These are phyloP conservation scores for Serpula lacrymans DNA, from an alignment of 768 basidiomycete genomes.

Conservation along the genomic window DNA sequence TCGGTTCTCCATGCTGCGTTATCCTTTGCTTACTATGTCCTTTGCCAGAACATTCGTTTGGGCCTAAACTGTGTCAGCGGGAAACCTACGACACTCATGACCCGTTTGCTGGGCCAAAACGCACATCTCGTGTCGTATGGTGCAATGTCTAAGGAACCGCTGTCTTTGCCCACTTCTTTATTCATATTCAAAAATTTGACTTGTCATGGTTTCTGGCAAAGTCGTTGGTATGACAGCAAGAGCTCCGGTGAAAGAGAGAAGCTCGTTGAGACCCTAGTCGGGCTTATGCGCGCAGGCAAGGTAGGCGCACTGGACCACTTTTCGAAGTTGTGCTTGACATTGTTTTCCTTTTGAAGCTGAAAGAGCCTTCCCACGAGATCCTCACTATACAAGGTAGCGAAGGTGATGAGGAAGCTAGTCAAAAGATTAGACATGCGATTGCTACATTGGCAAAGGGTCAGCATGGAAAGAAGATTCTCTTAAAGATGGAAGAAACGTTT, in stretches of 20 bases:
- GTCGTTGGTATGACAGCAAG: slow-evolving; percentile 59
- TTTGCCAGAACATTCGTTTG: slow-evolving; percentile 38
- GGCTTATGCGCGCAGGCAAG: slow-evolving; percentile 53
- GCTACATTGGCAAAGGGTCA: slow-evolving; percentile 31
- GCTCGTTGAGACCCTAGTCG: slow-evolving; percentile 49
- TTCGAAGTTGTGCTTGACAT: slow-evolving; percentile 3
- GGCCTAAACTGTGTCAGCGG: slow-evolving; percentile 65
- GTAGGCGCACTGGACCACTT: slow-evolving; percentile 26
- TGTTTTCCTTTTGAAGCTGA: slow-evolving; percentile 42
- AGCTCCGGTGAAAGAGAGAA: slow-evolving; percentile 44
- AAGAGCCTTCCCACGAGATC: slow-evolving; percentile 67
- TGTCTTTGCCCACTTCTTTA: slow-evolving; percentile 71
- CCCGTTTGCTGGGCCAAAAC: slow-evolving; percentile 58
- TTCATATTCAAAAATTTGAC: slow-evolving; percentile 86
- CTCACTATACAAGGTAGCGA: slow-evolving; percentile 44
- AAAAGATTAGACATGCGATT: slow-evolving; percentile 32
- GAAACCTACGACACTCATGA: slow-evolving; percentile 64
- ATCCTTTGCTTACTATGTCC: not conserved
- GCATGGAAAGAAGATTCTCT: slow-evolving; percentile 48
- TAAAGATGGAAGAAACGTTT: slow-evolving; percentile 37
- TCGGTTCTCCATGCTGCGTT: not conserved
- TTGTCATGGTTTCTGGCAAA: slow-evolving; percentile 78
- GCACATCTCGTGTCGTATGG: slow-evolving; percentile 85
- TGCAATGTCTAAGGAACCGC: slow-evolving; percentile 83
- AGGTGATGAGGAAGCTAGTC: slow-evolving; percentile 35